Evolutionary conservation across 2,329 filamentous ascomycete genomes (phyloP).

Genomic region (Aspergillus glaucus): DNA sequence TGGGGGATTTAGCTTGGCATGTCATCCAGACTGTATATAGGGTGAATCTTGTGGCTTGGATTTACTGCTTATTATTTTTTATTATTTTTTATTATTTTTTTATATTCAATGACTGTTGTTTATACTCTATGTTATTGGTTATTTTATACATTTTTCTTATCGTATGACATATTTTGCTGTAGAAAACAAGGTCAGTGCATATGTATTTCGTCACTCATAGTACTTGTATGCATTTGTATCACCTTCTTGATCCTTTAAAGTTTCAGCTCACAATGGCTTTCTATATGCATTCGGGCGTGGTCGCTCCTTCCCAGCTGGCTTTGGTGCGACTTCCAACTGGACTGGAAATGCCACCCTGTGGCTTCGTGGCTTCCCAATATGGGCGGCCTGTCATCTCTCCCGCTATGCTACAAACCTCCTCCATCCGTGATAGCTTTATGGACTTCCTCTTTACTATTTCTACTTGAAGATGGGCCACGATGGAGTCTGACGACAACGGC

Average conservation of each 20-base stretch:
- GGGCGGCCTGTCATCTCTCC: too few species aligned
- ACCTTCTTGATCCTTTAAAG: too few species aligned
- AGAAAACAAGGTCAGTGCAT: too few species aligned
- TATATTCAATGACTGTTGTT: too few species aligned
- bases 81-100: too few species aligned
- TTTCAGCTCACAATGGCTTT: background rate
- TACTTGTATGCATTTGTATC: too few species aligned
- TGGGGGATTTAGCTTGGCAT: background rate
- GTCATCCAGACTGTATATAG: background rate
- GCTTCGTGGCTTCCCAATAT: background rate
- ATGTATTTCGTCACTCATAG: too few species aligned
- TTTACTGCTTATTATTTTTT: too few species aligned
- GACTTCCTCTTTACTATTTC: background rate
- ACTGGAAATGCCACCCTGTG: background rate
- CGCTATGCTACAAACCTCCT: background rate
- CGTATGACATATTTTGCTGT: too few species aligned
- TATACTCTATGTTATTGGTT: too few species aligned
- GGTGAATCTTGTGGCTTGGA: background rate
- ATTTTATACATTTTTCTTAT: too few species aligned
- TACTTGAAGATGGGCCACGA: background rate
- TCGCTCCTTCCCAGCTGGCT: conserved; percentile 3
- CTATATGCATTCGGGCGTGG: background rate
- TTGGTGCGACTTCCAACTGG: background rate
- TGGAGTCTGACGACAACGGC: conserved; percentile 9
- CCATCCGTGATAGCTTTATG: background rate